phyloP scores from a whole-genome alignment of 2,329 filamentous ascomycete species.

The Ascochyta clinopodiicola region DNA sequence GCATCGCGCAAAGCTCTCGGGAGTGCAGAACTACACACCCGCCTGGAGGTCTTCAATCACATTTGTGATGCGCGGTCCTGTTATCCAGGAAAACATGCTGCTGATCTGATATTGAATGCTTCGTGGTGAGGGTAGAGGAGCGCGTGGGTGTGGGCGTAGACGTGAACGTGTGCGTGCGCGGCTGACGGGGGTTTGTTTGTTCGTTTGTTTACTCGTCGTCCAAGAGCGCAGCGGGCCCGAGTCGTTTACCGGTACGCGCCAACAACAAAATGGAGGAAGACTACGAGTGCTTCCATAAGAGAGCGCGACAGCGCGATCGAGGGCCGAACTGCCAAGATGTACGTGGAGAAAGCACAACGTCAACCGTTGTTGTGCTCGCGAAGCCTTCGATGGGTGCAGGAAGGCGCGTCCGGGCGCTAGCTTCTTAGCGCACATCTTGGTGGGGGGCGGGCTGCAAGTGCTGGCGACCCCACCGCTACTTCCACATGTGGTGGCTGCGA shows the following conservation, averaged over 20 bases:
- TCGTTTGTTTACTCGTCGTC: constrained; percentile 41
- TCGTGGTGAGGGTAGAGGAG: constrained; percentile 7
- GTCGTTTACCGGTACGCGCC: constrained; percentile 5
- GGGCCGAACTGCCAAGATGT: neutral
- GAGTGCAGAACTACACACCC: constrained; percentile 26
- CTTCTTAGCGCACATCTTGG: constrained; percentile 20
- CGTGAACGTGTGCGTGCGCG: neutral
- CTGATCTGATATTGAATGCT: neutral
- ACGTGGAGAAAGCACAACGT: constrained; percentile 8
- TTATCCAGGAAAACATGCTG: constrained; percentile 50
- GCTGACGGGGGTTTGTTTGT: constrained; percentile 38
- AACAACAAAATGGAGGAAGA: neutral
- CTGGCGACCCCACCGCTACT: constrained; percentile 32
- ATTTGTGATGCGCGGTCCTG: constrained; percentile 47
- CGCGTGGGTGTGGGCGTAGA: constrained; percentile 5
- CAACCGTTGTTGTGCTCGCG: constrained; percentile 21
- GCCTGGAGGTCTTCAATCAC: constrained; percentile 46
- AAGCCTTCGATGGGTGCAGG: constrained; percentile 7
- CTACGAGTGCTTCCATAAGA: constrained; percentile 13
- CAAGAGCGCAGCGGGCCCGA: constrained; percentile 24
- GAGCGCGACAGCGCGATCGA: neutral
- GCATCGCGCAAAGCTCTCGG: neutral
- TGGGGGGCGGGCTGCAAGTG: constrained; percentile 26
- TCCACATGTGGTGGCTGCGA: constrained; percentile 33
- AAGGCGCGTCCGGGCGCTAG: constrained; percentile 33